phyloP scores from a whole-genome alignment of 2,329 filamentous ascomycete species.

The Calonectria hongkongensis region DNA sequence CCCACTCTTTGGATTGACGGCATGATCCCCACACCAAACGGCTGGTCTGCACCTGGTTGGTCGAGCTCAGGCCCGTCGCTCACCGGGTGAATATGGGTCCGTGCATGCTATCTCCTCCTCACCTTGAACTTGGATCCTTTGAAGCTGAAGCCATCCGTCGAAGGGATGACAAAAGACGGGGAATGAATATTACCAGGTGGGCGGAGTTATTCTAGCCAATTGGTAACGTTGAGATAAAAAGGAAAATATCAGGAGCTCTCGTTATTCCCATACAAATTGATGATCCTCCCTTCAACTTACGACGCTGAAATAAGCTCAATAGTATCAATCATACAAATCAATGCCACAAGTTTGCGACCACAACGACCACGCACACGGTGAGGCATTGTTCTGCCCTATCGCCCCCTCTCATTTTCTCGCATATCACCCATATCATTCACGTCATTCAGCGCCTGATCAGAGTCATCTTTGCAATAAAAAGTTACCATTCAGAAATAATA shows the following conservation, averaged over 20 bases:
- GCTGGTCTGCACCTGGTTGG: conserved; percentile 4
- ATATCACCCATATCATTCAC: neutral
- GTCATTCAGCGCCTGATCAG: too few species aligned
- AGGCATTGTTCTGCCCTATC: too few species aligned
- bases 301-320: too few species aligned
- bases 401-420: neutral
- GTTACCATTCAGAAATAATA: neutral
- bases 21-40: neutral
- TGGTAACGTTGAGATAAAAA: too few species aligned
- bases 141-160: too few species aligned
- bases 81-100: conserved; percentile 27
- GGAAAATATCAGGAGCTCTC: too few species aligned
- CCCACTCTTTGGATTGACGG: neutral
- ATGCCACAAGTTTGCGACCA: too few species aligned
- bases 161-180: neutral
- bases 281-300: too few species aligned
- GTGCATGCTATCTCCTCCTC: neutral
- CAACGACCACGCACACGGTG: too few species aligned
- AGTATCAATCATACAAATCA: too few species aligned
- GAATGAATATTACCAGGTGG: neutral
- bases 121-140: neutral
- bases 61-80: neutral
- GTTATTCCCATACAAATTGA: too few species aligned
- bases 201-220: too few species aligned
- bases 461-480: neutral